These are phyloP conservation scores for Stramenopiles sp. DNA, from an alignment of 352 stramenopile species.

Conservation along the genomic window DNA sequence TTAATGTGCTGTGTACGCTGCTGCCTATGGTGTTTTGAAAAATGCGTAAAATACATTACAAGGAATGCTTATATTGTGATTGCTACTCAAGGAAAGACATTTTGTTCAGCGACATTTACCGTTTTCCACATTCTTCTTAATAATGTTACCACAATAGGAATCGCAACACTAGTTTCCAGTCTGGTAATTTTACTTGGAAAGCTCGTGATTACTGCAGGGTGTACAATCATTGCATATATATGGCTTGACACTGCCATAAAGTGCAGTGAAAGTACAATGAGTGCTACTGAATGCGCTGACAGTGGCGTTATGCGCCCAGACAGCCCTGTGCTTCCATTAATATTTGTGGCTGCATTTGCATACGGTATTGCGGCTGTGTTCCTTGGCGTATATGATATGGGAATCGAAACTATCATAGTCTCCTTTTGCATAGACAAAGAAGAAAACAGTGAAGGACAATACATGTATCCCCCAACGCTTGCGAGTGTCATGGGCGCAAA, in stretches of 20 bases:
- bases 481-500: not conserved
- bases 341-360: slow-evolving; percentile 65
- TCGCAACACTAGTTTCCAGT: slow-evolving; percentile 63
- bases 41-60: slow-evolving; percentile 88
- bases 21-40: slow-evolving; percentile 78
- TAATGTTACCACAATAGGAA: slow-evolving; percentile 59
- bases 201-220: slow-evolving; percentile 44
- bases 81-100: slow-evolving; percentile 46
- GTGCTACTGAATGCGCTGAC: too few relatives aligned
- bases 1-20: slow-evolving; percentile 63
- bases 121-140: slow-evolving; percentile 70
- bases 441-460: slow-evolving; percentile 34
- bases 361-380: slow-evolving; percentile 82
- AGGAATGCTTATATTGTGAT: slow-evolving; percentile 83
- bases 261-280: too few relatives aligned
- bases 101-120: slow-evolving; percentile 62
- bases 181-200: slow-evolving; percentile 76
- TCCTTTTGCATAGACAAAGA: slow-evolving; percentile 81
- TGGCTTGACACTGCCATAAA: too few relatives aligned
- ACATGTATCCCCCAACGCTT: not conserved
- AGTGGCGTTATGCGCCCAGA: too few relatives aligned
- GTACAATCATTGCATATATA: slow-evolving; percentile 37
- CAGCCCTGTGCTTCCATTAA: slow-evolving; percentile 49
- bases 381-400: slow-evolving; percentile 77
- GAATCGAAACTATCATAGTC: slow-evolving; percentile 77